A percentile compares a stretch with the other conserved stretches of the same genome.
Conservation (phyloP, 1,284 basidiomycete genomes). For the Boletus mariae region DNA sequence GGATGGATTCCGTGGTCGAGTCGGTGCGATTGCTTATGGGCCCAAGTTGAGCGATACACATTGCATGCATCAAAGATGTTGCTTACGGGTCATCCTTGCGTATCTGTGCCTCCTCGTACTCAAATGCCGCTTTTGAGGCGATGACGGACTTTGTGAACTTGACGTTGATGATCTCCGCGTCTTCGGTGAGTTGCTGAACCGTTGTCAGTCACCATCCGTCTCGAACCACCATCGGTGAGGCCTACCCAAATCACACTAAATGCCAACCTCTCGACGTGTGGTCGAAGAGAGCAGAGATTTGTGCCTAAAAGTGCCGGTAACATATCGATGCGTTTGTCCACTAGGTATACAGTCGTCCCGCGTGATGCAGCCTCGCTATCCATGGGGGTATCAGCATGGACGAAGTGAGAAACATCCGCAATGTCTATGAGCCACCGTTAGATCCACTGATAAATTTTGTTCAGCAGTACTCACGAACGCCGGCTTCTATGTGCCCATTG, state of each 20-base stretch:
- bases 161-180: constrained; percentile 88
- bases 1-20: constrained; percentile 83
- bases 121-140: constrained; percentile 94
- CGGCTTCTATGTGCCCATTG: constrained; percentile 96
- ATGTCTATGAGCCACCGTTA: constrained; percentile 62
- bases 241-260: constrained; percentile 96
- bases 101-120: constrained; percentile 94
- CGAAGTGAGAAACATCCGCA: constrained; percentile 97
- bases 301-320: constrained; percentile 92
- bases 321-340: constrained; percentile 99
- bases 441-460: neutral
- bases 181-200: constrained; percentile 74
- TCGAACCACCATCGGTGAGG: constrained; percentile 1
- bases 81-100: constrained; percentile 89
- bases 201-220: constrained; percentile 1
- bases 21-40: constrained; percentile 66
- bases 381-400: constrained; percentile 93
- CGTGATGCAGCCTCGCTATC: constrained; percentile 93
- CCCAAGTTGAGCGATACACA: neutral
- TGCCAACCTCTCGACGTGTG: constrained; percentile 91
- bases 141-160: constrained; percentile 97
- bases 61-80: neutral
- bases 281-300: constrained; percentile 92
- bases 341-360: constrained; percentile 97
- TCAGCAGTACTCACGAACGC: constrained; percentile 77